phyloP scores from a whole-genome alignment of 805 yeast species.

The Starmera quercuum region DNA sequence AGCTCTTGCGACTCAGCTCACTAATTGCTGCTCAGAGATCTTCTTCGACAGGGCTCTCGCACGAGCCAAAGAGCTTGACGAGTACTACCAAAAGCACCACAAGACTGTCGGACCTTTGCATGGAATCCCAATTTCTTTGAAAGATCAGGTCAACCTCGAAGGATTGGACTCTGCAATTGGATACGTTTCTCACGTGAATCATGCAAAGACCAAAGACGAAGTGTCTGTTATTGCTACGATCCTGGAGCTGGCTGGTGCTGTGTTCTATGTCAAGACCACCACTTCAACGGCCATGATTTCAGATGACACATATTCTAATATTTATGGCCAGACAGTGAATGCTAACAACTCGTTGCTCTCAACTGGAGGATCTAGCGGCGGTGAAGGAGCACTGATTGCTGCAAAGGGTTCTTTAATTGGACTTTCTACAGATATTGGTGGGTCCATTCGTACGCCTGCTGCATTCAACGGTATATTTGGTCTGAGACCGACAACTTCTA shows the following conservation, averaged over 20 bases:
- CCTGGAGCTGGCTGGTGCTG: slow-evolving; percentile 30
- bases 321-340: slow-evolving; percentile 53
- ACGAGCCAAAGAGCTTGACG: no score
- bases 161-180: slow-evolving; percentile 18
- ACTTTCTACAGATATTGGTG: slow-evolving; percentile 67
- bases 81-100: no score
- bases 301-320: slow-evolving; percentile 51
- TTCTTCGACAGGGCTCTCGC: no score
- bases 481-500: slow-evolving; percentile 51
- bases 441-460: slow-evolving; percentile 62
- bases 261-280: slow-evolving; percentile 56
- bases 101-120: no score
- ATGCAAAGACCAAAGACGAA: slow-evolving; percentile 4
- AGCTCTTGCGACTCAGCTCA: no score
- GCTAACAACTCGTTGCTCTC: slow-evolving; percentile 51
- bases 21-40: no score
- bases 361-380: slow-evolving; percentile 69
- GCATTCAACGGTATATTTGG: slow-evolving; percentile 57
- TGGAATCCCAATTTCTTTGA: slow-evolving; percentile 56
- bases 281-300: slow-evolving; percentile 71
- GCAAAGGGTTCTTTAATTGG: slow-evolving; percentile 54
- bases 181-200: slow-evolving; percentile 7
- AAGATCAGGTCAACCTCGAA: slow-evolving; percentile 33
- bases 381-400: slow-evolving; percentile 59
- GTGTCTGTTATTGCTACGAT: slow-evolving; percentile 13